A percentile compares a stretch with the other conserved stretches of the same genome.
Conservation (phyloP, 1,284 basidiomycete species). For the Neonothopanus nambi region DNA sequence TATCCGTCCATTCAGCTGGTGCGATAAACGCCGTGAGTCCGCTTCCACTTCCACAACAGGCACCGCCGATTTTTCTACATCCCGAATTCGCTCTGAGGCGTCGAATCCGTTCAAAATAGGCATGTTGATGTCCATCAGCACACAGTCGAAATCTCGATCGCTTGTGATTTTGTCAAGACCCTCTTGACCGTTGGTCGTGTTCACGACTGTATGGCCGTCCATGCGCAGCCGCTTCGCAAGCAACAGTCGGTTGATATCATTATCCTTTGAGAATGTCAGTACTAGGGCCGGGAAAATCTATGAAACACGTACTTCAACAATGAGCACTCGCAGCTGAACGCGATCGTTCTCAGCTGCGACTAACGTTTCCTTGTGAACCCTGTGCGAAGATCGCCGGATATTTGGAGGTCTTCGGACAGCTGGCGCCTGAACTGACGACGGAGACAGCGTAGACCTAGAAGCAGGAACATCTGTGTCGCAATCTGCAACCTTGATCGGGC, state of each 20-base stretch:
- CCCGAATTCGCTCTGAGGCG: conserved; percentile 68
- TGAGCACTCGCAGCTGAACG: conserved; percentile 52
- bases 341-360: no score
- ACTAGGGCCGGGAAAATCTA: neutral
- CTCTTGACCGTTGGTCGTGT: conserved; percentile 79
- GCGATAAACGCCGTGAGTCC: conserved; percentile 36
- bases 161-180: conserved; percentile 61
- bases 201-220: conserved; percentile 69
- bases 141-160: conserved; percentile 70
- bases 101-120: conserved; percentile 81
- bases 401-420: neutral
- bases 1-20: conserved; percentile 66
- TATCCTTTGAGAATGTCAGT: conserved; percentile 48
- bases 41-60: conserved; percentile 10
- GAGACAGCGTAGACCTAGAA: no score
- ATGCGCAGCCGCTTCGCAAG: conserved; percentile 69
- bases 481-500: conserved; percentile 43
- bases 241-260: conserved; percentile 76
- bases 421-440: no score
- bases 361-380: conserved; percentile 20
- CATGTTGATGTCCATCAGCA: conserved; percentile 90
- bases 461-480: conserved; percentile 30
- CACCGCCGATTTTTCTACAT: conserved; percentile 46
- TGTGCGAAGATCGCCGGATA: conserved; percentile 11
- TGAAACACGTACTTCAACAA: conserved; percentile 63